phyloP scores from a whole-genome alignment of 805 yeast species.

The Spathaspora gorwiae region DNA sequence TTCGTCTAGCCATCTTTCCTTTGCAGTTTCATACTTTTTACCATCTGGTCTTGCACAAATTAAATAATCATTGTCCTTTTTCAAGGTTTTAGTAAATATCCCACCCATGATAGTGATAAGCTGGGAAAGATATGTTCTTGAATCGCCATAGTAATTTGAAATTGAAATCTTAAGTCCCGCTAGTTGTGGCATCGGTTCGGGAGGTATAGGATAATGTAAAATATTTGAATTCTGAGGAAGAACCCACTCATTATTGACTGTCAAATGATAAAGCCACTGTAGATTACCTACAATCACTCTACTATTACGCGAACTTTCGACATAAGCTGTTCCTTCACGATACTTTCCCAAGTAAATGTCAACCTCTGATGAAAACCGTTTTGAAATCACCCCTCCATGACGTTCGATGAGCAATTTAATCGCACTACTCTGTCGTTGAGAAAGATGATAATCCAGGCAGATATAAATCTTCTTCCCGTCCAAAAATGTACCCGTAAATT shows the following conservation, averaged over 20 bases:
- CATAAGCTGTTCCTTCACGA: constrained; percentile 55
- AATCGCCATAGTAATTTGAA: constrained; percentile 83
- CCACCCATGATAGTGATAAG: constrained; percentile 73
- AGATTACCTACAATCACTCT: constrained; percentile 57
- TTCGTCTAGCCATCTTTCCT: constrained; percentile 48
- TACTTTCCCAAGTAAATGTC: constrained; percentile 57
- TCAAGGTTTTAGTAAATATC: constrained; percentile 60
- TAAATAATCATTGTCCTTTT: constrained; percentile 64
- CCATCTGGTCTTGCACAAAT: constrained; percentile 68
- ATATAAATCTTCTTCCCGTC: constrained; percentile 46
- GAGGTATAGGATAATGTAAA: constrained; percentile 67
- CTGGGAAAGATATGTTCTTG: constrained; percentile 64
- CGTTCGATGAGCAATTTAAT: constrained; percentile 41
- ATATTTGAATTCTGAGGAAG: constrained; percentile 51
- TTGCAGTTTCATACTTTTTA: constrained; percentile 69
- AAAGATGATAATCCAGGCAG: constrained; percentile 52
- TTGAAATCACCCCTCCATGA: constrained; percentile 51
- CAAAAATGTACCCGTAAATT: constrained; percentile 24
- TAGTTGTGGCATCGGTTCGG: constrained; percentile 50
- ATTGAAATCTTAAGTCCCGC: constrained; percentile 55
- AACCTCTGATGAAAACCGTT: constrained; percentile 15
- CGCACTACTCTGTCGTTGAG: constrained; percentile 36
- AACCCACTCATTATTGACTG: constrained; percentile 51
- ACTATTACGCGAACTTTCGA: constrained; percentile 36
- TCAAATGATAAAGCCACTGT: constrained; percentile 71